phyloP scores from a whole-genome alignment of 352 stramenopile genomes.

The Peronospora belbahrii region DNA sequence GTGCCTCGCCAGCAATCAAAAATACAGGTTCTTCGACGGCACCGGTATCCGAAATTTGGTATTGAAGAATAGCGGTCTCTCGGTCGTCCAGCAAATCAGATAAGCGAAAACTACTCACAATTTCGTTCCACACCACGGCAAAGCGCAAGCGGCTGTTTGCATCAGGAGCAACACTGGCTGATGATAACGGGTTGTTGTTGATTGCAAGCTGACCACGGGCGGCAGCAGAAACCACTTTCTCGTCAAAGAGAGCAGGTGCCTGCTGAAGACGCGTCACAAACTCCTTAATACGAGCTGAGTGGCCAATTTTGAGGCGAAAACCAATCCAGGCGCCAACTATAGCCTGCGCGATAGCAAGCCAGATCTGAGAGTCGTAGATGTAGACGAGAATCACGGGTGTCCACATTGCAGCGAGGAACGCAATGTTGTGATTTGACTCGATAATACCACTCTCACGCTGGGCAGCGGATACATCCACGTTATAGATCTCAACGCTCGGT shows the following conservation, averaged over 20 bases:
- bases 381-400: constrained; percentile 75
- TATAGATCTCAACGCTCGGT: constrained; percentile 93
- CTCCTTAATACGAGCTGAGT: constrained; percentile 70
- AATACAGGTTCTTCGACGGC: constrained; percentile 82
- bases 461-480: constrained; percentile 40
- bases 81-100: constrained; percentile 83
- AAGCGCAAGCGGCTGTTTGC: constrained; percentile 79
- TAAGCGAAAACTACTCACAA: constrained; percentile 83
- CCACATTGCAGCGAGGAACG: constrained; percentile 76
- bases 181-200: constrained; percentile 50
- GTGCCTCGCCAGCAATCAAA: constrained; percentile 75
- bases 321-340: constrained; percentile 70
- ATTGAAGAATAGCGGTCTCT: constrained; percentile 83
- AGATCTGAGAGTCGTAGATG: constrained; percentile 85
- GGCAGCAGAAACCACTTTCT: constrained; percentile 67
- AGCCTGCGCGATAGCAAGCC: constrained; percentile 76
- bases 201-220: constrained; percentile 60
- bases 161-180: constrained; percentile 44
- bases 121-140: constrained; percentile 85
- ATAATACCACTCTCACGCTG: constrained; percentile 49
- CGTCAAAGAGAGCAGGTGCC: constrained; percentile 64
- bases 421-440: constrained; percentile 73
- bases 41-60: constrained; percentile 80
- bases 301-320: constrained; percentile 72
- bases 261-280: constrained; percentile 60